Evolutionary conservation across 2,329 filamentous ascomycete species (phyloP).

Genomic region (Nannizziopsis barbatae): DNA sequence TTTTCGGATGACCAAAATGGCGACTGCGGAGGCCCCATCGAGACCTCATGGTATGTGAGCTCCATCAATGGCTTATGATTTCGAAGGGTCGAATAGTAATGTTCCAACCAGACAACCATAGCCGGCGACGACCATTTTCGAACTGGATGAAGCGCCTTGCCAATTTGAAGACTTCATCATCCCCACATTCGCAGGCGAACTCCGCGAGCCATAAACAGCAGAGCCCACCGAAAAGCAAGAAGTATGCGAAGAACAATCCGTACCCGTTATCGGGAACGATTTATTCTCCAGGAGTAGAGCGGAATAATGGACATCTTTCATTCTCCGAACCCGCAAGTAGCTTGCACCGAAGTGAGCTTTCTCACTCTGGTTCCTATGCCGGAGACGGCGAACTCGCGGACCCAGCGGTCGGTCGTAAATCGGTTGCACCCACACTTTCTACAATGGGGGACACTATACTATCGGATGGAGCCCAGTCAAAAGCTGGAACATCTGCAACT

Average conservation of each 20-base stretch:
- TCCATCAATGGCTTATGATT: conserved; percentile 8
- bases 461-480: conserved; percentile 66
- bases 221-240: conserved; percentile 38
- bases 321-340: conserved; percentile 45
- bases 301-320: conserved; percentile 38
- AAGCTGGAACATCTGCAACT: conserved; percentile 64
- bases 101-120: conserved; percentile 50
- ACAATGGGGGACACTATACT: conserved; percentile 67
- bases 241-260: conserved; percentile 69
- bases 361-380: conserved; percentile 49
- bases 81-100: conserved; percentile 10
- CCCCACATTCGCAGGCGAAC: conserved; percentile 25
- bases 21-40: conserved; percentile 30
- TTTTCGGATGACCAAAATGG: conserved; percentile 22
- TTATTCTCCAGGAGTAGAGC: conserved; percentile 27
- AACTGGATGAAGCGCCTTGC: conserved; percentile 91
- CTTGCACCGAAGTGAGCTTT: conserved; percentile 40
- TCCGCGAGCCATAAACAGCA: conserved; percentile 34
- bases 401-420: conserved; percentile 55
- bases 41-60: conserved; percentile 36
- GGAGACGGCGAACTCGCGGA: conserved; percentile 48
- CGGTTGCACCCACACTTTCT: conserved; percentile 66
- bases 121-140: conserved; percentile 73
- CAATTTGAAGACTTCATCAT: conserved; percentile 67
- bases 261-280: conserved; percentile 69